A percentile compares a stretch with the other conserved stretches of the same genome.
Evolutionary conservation across 805 yeast species (phyloP).

Genomic region (Kodamaea hsintzibuensis): DNA sequence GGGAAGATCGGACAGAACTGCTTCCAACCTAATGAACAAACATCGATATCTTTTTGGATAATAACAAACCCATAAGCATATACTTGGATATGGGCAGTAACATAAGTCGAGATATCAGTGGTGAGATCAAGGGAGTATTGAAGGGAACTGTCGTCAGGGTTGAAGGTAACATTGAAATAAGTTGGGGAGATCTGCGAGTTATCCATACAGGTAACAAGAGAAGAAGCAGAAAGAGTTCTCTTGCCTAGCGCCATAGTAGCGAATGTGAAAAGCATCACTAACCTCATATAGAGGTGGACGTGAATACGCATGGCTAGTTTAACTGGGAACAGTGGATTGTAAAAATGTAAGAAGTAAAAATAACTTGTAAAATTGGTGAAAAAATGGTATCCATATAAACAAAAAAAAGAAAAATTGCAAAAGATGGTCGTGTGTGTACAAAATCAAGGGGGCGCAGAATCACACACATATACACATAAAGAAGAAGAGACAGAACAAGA

Average conservation of each 20-base stretch:
- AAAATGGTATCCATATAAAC: neutral
- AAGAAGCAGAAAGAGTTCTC: conserved; percentile 54
- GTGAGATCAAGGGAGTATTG: conserved; percentile 68
- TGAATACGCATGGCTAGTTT: neutral
- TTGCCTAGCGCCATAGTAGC: conserved; percentile 14
- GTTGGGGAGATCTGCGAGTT: conserved; percentile 71
- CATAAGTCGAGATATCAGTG: conserved; percentile 65
- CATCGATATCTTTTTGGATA: conserved; percentile 55
- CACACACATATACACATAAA: neutral
- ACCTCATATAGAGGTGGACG: neutral
- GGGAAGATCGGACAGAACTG: conserved; percentile 90
- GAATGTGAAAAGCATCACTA: conserved; percentile 7
- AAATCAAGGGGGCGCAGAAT: neutral
- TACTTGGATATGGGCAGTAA: conserved; percentile 69
- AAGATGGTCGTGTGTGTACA: neutral
- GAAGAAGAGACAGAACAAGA: neutral
- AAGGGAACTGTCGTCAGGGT: conserved; percentile 69
- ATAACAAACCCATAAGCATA: conserved; percentile 85
- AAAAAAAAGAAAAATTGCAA: neutral
- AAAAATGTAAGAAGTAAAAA: neutral
- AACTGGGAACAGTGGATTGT: neutral
- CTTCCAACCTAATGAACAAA: conserved; percentile 72
- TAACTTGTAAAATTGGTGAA: neutral
- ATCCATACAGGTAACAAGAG: conserved; percentile 86
- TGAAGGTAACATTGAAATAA: conserved; percentile 70